These are phyloP conservation scores for Candida namnaoensis DNA, from an alignment of 805 yeast genomes.

Conservation along the genomic window DNA sequence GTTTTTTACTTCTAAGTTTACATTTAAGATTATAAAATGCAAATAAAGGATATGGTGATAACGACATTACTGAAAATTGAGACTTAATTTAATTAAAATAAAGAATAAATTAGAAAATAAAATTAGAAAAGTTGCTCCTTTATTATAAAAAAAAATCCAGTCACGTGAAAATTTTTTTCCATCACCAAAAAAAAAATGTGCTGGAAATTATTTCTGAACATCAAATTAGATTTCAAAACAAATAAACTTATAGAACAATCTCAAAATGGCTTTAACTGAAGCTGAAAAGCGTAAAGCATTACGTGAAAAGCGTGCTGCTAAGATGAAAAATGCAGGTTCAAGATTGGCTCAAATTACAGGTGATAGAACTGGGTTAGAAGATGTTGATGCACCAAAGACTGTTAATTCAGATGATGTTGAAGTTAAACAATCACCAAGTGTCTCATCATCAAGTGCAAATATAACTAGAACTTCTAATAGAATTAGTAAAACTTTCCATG, in stretches of 20 bases:
- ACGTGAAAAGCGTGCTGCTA: constrained; percentile 19
- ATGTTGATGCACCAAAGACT: not conserved
- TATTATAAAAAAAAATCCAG: too few species aligned
- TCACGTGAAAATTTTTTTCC: too few species aligned
- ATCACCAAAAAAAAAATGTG: too few species aligned
- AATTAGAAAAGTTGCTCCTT: too few species aligned
- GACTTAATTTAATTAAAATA: not conserved
- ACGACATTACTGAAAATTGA: not conserved
- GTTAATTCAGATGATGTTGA: too few species aligned
- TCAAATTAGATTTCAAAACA: too few species aligned
- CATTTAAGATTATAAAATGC: constrained; percentile 22
- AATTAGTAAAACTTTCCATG: constrained; percentile 10
- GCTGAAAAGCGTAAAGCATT: constrained; percentile 17
- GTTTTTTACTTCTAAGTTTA: not conserved
- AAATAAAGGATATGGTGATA: constrained; percentile 21
- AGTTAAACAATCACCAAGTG: too few species aligned
- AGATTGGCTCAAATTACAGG: constrained; percentile 18
- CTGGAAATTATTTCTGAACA: too few species aligned
- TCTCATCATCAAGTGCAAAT: too few species aligned
- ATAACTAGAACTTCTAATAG: constrained; percentile 3
- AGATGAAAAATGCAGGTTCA: constrained; percentile 11
- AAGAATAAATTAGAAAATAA: not conserved
- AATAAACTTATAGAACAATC: too few species aligned
- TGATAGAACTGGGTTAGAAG: constrained; percentile 6
- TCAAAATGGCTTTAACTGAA: constrained; percentile 4